Evolutionary conservation across 495 filamentous ascomycete genomes (phyloP).

Genomic region (Aspergillus taichungensis): DNA sequence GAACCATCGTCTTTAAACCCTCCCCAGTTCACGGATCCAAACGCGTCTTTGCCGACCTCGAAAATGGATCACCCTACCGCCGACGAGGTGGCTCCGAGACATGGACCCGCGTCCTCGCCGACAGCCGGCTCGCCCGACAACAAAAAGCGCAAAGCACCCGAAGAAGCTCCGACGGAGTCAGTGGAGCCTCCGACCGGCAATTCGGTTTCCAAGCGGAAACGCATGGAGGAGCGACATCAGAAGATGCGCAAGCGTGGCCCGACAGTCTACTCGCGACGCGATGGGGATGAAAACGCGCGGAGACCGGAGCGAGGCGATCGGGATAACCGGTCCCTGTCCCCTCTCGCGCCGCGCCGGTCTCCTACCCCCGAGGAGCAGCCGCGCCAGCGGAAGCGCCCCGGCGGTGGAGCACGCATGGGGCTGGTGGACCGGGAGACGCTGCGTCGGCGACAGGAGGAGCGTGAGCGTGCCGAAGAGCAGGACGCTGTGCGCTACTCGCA

Average conservation of each 20-base stretch:
- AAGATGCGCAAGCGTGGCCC: conserved; percentile 30
- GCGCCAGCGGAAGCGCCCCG: conserved; percentile 78
- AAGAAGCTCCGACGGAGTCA: conserved; percentile 11
- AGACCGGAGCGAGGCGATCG: conserved; percentile 13
- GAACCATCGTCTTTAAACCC: too few relatives aligned
- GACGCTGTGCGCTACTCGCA: conserved; percentile 40
- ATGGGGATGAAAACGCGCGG: conserved; percentile 16
- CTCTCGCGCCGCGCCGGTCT: conserved; percentile 25
- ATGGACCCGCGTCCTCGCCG: background rate
- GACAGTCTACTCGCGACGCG: conserved; percentile 35
- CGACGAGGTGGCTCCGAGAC: too few relatives aligned
- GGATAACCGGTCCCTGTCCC: conserved; percentile 28
- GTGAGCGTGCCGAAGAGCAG: conserved; percentile 50
- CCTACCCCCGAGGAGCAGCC: conserved; percentile 36
- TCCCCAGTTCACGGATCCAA: too few relatives aligned
- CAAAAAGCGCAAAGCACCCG: conserved; percentile 18
- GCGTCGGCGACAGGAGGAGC: conserved; percentile 55
- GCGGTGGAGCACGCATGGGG: conserved; percentile 67
- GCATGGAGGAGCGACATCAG: conserved; percentile 38
- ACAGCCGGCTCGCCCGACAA: conserved; percentile 12
- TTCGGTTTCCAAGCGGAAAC: conserved; percentile 30
- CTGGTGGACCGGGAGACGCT: conserved; percentile 61
- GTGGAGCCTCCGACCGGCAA: conserved; percentile 15
- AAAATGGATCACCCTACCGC: too few relatives aligned
- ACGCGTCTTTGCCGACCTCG: too few relatives aligned